Base-by-base conservation (phyloP, 2,329 filamentous ascomycete species). In the Orbilia blumenaviensis region DNA sequence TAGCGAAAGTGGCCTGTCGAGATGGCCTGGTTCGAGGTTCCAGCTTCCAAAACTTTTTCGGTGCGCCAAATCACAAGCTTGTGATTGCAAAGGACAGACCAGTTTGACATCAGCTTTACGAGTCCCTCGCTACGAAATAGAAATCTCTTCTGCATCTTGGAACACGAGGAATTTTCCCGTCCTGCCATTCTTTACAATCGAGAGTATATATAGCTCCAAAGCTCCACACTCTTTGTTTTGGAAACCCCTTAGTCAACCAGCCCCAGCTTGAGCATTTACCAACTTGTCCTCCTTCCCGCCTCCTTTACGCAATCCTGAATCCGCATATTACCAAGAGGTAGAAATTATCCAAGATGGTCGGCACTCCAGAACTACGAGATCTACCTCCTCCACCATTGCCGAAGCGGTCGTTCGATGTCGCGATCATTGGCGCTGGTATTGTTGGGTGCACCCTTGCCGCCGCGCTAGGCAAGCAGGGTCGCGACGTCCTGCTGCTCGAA, bases 361-460 rank as follows among this genome's bases (percentile, higher is more conserved):
- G 72, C 58, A 76, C 72, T 41, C 72, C 64, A 8, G 64, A 76
- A 58, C 50, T 76, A n/a, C 72, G 64, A 66, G 32, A 76, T 38
- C 48, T 76, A 16, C 72, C 72, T 48, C 64, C 64, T 25, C 72
- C 72, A 41, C 72, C 72, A 18, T 41, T 61, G 6, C 64, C 72
- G 27, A 66, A 66, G 54, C 73, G 73, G 12, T 74, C 76, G 3
- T 80, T 79, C 78, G 95, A 99, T 81, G 89, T 97, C 36, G 92
- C 98, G 44, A 91, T 99, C 62, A 91, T 99, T 38, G 95, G 95
- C 79, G 95, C 93, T 1, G 95, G 95, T 66, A 87, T 98, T 72
- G 89, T 97, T 78, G 95, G 95, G 42, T 96, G 93, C 83, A 92
- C 94, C 18, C 86, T 93, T 21, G 94, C 95, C 16, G 91, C 90